Evolutionary conservation across 768 basidiomycete species (phyloP).

Genomic region (Boletus barrowsii): DNA sequence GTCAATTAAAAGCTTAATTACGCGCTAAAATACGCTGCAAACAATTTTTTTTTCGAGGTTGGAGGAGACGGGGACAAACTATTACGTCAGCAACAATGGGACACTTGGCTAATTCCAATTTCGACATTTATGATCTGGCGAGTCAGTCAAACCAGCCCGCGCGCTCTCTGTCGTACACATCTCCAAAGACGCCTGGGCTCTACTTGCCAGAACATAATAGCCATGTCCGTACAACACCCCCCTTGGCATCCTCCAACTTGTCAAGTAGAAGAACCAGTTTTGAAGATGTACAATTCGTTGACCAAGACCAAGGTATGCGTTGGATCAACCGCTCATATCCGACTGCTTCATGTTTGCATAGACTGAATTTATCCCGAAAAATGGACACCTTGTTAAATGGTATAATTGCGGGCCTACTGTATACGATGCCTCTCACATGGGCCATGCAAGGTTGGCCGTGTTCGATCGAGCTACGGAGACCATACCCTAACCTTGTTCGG

Average conservation of each 20-base stretch:
- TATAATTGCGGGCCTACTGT: conserved; percentile 99
- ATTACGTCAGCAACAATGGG: conserved; percentile 23
- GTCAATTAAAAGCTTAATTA: background rate
- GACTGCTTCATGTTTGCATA: conserved; percentile 29
- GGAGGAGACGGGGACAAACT: background rate
- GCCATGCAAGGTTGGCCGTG: conserved; percentile 78
- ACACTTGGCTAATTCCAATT: conserved; percentile 4
- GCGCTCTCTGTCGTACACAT: conserved; percentile 7
- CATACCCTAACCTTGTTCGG: background rate
- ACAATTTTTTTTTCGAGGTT: background rate
- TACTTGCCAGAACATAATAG: background rate
- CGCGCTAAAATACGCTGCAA: background rate
- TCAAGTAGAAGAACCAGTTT: conserved; percentile 43
- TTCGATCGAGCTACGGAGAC: background rate
- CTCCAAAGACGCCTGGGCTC: conserved; percentile 4
- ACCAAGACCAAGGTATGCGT: conserved; percentile 81
- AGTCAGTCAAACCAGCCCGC: conserved; percentile 8
- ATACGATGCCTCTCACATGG: conserved; percentile 98
- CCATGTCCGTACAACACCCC: conserved; percentile 62
- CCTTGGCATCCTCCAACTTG: conserved; percentile 43
- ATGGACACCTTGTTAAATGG: conserved; percentile 85
- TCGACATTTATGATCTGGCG: conserved; percentile 22
- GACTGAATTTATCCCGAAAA: conserved; percentile 73
- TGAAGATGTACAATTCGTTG: conserved; percentile 87
- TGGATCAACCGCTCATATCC: conserved; percentile 12